Evolutionary conservation across 2,329 filamentous ascomycete species (phyloP).

Genomic region (Verticillium albo-atrum): DNA sequence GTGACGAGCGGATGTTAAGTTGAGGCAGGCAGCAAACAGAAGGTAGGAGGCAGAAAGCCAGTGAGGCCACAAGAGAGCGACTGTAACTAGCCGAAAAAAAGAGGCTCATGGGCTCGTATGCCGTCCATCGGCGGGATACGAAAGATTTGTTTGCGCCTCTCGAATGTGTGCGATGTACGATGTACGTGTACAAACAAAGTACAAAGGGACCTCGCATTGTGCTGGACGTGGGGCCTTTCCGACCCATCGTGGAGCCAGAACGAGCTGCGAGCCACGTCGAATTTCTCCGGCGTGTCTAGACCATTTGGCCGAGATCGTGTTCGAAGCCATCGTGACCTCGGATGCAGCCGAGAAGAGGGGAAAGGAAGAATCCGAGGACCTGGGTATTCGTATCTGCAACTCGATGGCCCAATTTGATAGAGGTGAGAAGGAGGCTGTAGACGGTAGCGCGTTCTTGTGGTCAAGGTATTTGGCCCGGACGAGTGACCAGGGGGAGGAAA

Average conservation of each 20-base stretch:
- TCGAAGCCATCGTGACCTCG: background rate
- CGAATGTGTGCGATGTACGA: background rate
- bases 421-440: background rate
- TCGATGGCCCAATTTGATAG: background rate
- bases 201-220: background rate
- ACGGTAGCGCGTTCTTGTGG: no score
- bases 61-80: background rate
- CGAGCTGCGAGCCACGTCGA: background rate
- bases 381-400: background rate
- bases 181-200: background rate
- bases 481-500: background rate
- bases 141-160: background rate
- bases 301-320: background rate
- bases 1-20: conserved; percentile 38
- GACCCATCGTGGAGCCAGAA: background rate
- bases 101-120: background rate
- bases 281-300: background rate
- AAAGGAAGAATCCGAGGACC: background rate
- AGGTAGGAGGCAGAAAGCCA: background rate
- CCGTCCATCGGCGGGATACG: background rate
- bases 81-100: background rate
- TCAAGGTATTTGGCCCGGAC: no score
- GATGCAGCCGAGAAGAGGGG: background rate
- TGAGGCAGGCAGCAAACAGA: no score
- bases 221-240: background rate